Evolutionary conservation across 306 rosid species (phyloP).

Genomic region (Glycine tomentella): DNA sequence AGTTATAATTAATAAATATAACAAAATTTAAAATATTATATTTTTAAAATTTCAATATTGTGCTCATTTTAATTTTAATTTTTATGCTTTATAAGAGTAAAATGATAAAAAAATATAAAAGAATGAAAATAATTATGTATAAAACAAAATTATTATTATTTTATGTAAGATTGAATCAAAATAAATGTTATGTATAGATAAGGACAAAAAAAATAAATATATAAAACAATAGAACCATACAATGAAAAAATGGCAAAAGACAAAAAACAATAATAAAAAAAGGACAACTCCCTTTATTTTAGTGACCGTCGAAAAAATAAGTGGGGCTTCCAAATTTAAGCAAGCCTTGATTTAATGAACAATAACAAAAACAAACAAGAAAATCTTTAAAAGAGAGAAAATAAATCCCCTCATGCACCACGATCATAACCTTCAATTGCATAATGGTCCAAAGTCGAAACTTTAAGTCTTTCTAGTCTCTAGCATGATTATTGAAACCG

Average conservation of each 20-base stretch:
- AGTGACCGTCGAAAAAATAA: neutral
- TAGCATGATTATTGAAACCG: too few relatives aligned
- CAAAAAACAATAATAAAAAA: neutral
- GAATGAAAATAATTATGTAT: neutral
- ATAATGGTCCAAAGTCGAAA: neutral
- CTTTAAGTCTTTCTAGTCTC: too few relatives aligned
- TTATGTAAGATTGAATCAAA: too few relatives aligned
- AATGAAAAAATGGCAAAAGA: neutral
- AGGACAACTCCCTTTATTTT: neutral
- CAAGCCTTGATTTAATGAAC: neutral
- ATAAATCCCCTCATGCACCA: neutral
- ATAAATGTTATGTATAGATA: neutral
- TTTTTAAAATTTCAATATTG: too few relatives aligned
- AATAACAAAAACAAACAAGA: neutral
- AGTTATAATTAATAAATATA: too few relatives aligned
- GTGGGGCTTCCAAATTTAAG: constrained; percentile 14
- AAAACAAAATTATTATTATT: too few relatives aligned
- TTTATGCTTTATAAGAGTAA: too few relatives aligned
- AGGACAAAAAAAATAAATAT: neutral
- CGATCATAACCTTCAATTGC: neutral
- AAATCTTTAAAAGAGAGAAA: neutral
- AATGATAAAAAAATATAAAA: too few relatives aligned
- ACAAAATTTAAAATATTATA: too few relatives aligned
- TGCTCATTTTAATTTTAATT: too few relatives aligned
- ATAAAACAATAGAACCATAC: neutral